Percentiles rank a stretch among this genome's conserved stretches.
These are phyloP conservation scores for Lactifluus piperatus DNA, from an alignment of 768 basidiomycete species.

Conservation along the genomic window DNA sequence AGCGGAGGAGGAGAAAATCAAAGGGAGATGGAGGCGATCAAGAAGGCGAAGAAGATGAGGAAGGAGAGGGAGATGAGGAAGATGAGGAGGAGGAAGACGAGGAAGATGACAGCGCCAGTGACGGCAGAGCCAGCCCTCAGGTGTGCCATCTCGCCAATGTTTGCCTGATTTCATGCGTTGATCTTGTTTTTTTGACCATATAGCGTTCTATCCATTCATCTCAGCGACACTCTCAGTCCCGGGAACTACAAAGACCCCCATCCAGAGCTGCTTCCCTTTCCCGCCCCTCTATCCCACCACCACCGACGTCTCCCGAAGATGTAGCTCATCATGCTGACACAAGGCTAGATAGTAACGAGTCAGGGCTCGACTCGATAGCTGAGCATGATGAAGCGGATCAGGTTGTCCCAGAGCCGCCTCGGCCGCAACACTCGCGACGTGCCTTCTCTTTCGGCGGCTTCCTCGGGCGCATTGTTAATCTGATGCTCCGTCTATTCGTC, in stretches of 20 bases:
- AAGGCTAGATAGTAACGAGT: slow-evolving; percentile 33
- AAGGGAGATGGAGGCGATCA: slow-evolving; percentile 23
- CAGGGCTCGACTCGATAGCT: slow-evolving; percentile 51
- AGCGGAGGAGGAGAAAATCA: slow-evolving; percentile 36
- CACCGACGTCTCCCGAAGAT: slow-evolving; percentile 29
- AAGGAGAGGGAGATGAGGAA: slow-evolving; percentile 24
- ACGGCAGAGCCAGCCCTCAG: slow-evolving; percentile 35
- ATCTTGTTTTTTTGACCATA: slow-evolving; percentile 1
- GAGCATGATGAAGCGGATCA: slow-evolving; percentile 49
- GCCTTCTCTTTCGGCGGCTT: slow-evolving; percentile 40
- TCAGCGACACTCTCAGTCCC: slow-evolving; percentile 3
- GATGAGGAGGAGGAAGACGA: slow-evolving; percentile 36
- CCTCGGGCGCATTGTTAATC: slow-evolving; percentile 37
- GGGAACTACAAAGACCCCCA: slow-evolving; percentile 30
- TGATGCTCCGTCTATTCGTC: slow-evolving; percentile 23
- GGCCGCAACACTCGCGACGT: slow-evolving; percentile 4
- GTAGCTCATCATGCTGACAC: slow-evolving; percentile 13
- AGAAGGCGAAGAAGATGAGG: not conserved
- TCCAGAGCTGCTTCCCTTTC: slow-evolving; percentile 21
- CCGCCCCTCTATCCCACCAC: slow-evolving; percentile 36
- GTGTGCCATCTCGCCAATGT: slow-evolving; percentile 24
- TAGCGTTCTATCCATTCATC: slow-evolving; percentile 22
- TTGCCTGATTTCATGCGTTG: not conserved
- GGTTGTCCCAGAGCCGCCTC: not conserved
- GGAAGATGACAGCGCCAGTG: slow-evolving; percentile 41